phyloP scores from a whole-genome alignment of 306 rosid species.

The Morella rubra region DNA sequence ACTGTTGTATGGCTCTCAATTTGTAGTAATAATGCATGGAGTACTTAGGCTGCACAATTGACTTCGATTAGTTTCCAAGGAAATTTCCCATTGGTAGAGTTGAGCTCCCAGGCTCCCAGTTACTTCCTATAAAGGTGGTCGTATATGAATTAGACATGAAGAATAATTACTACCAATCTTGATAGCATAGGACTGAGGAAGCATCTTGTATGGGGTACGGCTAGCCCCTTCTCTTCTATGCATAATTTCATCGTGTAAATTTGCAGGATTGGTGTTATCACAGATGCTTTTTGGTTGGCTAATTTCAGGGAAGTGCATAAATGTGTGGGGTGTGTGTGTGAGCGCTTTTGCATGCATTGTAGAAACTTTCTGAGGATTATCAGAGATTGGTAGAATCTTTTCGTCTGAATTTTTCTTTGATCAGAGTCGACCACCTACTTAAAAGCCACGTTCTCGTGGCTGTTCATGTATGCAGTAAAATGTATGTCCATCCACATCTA shows the following conservation, averaged over 20 bases:
- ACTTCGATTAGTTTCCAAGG: not conserved
- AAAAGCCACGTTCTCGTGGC: not conserved
- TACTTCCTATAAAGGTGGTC: not conserved
- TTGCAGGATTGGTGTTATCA: not conserved
- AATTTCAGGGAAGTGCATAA: too few species aligned
- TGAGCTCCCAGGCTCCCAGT: not conserved
- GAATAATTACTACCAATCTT: not conserved
- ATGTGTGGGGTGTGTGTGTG: too few species aligned
- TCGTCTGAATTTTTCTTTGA: not conserved
- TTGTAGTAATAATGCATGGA: not conserved
- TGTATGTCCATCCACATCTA: not conserved
- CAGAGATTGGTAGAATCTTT: not conserved
- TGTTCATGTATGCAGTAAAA: not conserved
- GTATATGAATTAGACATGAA: not conserved
- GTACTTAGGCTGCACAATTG: not conserved
- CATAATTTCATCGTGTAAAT: not conserved
- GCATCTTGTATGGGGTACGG: not conserved
- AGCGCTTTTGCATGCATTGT: not conserved
- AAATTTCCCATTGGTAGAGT: not conserved
- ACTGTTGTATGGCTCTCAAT: not conserved
- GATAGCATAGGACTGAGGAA: not conserved
- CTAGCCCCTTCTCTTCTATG: not conserved
- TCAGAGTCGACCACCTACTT: not conserved
- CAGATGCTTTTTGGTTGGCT: too few species aligned
- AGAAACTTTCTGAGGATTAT: not conserved